Base-by-base conservation (phyloP, 148 eudicot genomes). In the Nepenthes mirabilis region DNA sequence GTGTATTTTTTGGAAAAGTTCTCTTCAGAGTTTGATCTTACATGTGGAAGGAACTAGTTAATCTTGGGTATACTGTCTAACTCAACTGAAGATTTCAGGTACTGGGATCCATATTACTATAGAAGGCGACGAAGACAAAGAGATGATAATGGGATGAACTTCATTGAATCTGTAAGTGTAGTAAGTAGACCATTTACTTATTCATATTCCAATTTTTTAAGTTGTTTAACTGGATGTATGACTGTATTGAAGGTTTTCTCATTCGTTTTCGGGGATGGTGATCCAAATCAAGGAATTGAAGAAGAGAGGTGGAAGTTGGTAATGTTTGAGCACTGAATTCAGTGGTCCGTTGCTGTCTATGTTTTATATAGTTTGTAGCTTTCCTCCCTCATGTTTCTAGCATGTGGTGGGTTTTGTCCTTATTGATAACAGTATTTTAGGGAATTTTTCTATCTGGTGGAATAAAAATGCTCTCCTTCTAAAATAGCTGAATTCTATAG, bases 291-390 rank as follows among this genome's bases (percentile, higher is more conserved):
- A 85, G 99, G 96, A 65, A 82, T 86, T 73, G 99, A 93, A 84
- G 99, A 93, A 75, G 81, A 80, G 77, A 87, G 99, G 82, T 93
- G 96, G 99, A 93, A 86, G 84, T 83, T 93, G 99, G 99, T 93
- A 93, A 88, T 83, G 68, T 70, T 69, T 70, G 72, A 76, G 80
- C 80, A 66, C 80, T 84, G 77, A 69, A 51, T 74, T 71, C 65
- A 74, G 80, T 73, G 72, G 70, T 82, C 73, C 70, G 80, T 80
- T 77, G 68, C 76, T 83, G 80, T 76, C 66, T 70, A 37, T 57
- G 43, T 56, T 64, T 66, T 52, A 36, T 37, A 47, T 54, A 53
- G 45, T 43, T 57, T 43, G 35, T 59, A 36, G 40, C 14, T 11
- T 60, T 9, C 32, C 36, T 34, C 23, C 47, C 14, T 37, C 36